Conservation (phyloP, 441 rosid species). For the Pelargonium australe region DNA sequence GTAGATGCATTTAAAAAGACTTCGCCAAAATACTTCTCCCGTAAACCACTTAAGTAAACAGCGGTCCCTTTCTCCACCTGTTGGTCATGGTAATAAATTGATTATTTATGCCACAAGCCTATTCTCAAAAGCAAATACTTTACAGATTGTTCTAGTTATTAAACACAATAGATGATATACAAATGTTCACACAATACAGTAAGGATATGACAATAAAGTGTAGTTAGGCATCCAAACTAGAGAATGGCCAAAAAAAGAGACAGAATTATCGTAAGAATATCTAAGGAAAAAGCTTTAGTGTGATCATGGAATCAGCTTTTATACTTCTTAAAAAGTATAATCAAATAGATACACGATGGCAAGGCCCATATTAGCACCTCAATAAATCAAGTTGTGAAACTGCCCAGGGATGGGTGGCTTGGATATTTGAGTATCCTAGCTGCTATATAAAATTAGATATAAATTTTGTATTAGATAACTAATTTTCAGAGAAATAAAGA, state of each 20-base stretch:
- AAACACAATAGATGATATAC: not conserved
- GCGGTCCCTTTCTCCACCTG: constrained; percentile 92
- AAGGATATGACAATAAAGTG: not conserved
- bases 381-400: not conserved
- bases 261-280: too few species aligned
- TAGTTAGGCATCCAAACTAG: not conserved
- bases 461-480: not conserved
- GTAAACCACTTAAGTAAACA: constrained; percentile 77
- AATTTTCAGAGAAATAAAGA: not conserved
- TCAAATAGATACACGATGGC: not conserved
- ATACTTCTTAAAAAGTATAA: constrained; percentile 8
- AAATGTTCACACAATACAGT: not conserved
- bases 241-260: too few species aligned
- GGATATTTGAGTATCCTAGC: not conserved
- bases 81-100: constrained; percentile 13
- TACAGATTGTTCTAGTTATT: not conserved
- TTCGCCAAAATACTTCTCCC: constrained; percentile 96
- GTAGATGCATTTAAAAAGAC: constrained; percentile 67
- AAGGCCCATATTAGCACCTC: too few species aligned
- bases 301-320: not conserved
- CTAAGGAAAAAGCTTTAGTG: too few species aligned
- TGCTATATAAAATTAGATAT: not conserved
- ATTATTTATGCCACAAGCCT: constrained; percentile 4
- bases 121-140: not conserved
- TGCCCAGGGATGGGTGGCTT: constrained; percentile 1